A percentile compares a stretch with the other conserved stretches of the same genome.
These are phyloP conservation scores for Fusarium odoratissimum DNA, from an alignment of 2,329 filamentous ascomycete genomes.

Conservation along the genomic window DNA sequence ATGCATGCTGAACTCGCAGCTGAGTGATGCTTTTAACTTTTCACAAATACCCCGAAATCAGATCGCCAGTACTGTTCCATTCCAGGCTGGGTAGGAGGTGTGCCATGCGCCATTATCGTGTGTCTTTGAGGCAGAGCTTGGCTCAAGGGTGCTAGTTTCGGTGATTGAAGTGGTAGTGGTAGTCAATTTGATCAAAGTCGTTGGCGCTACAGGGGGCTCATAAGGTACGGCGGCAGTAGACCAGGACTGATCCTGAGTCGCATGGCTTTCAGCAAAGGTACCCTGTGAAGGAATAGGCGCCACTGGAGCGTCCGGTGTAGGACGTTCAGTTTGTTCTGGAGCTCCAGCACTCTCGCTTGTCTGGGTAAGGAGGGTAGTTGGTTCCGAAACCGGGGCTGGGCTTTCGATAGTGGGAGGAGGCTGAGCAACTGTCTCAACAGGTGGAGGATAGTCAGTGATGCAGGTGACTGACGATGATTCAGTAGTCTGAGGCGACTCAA, in stretches of 20 bases:
- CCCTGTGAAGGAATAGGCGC: conserved; percentile 11
- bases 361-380: conserved; percentile 18
- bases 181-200: conserved; percentile 24
- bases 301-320: conserved; percentile 9
- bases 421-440: conserved; percentile 13
- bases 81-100: conserved; percentile 59
- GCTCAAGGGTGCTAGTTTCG: not conserved
- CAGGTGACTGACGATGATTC: not conserved
- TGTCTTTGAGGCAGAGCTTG: conserved; percentile 43
- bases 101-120: conserved; percentile 60
- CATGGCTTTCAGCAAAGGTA: conserved; percentile 6
- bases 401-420: conserved; percentile 1
- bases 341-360: conserved; percentile 10
- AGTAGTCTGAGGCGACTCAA: not conserved
- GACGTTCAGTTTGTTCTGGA: conserved; percentile 2
- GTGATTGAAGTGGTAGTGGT: conserved; percentile 23
- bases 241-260: conserved; percentile 9
- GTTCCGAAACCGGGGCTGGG: not conserved
- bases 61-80: conserved; percentile 47
- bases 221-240: conserved; percentile 12
- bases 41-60: conserved; percentile 21
- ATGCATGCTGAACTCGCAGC: not conserved
- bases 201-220: conserved; percentile 14
- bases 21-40: conserved; percentile 5
- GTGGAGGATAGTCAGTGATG: not conserved